Evolutionary conservation across 768 basidiomycete genomes (phyloP).

Genomic region (Filobasidium floriforme): DNA sequence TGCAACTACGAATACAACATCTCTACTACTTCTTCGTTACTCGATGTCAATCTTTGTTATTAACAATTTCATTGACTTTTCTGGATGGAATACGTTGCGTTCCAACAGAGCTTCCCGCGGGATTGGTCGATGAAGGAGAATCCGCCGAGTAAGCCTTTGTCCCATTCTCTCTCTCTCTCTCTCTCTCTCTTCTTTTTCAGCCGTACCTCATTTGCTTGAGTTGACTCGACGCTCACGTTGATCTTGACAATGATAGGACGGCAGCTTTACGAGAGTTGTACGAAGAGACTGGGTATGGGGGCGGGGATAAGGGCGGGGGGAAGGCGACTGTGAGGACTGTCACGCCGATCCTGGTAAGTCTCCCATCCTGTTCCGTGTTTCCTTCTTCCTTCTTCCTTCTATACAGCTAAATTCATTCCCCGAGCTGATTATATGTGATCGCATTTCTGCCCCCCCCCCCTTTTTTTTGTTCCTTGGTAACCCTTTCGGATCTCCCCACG

Average conservation of each 20-base stretch:
- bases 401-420: too few relatives aligned
- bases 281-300: conserved; percentile 77
- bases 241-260: conserved; percentile 27
- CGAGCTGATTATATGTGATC: background rate
- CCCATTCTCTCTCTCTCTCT: background rate
- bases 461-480: too few relatives aligned
- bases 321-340: conserved; percentile 45
- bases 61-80: conserved; percentile 1
- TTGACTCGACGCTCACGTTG: too few relatives aligned
- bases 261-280: conserved; percentile 80
- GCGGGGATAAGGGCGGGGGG: conserved; percentile 41
- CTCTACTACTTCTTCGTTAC: background rate
- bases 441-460: background rate
- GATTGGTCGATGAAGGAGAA: conserved; percentile 79
- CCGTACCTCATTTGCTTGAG: too few relatives aligned
- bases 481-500: too few relatives aligned
- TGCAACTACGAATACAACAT: background rate
- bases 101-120: conserved; percentile 46
- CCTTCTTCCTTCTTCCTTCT: too few relatives aligned
- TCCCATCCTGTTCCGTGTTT: background rate
- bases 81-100: too few relatives aligned
- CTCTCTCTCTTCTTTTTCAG: background rate
- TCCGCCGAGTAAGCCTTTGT: conserved; percentile 55
- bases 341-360: conserved; percentile 34
- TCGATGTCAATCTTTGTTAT: too few relatives aligned